Base-by-base conservation (phyloP, 495 filamentous ascomycete species). In the Xylaria scruposa region DNA sequence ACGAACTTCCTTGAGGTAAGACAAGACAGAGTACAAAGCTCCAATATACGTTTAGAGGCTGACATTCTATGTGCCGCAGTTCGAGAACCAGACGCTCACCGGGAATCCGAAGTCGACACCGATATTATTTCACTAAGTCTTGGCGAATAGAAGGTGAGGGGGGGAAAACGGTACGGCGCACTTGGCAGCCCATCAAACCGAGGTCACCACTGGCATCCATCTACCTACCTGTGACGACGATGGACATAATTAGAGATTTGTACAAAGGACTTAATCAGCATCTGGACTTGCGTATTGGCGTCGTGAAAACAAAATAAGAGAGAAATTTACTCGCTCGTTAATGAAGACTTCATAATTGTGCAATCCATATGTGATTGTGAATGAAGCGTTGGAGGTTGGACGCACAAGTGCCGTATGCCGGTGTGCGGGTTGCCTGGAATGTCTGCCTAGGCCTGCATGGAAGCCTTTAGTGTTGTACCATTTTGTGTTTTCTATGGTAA, bases 1-100 rank as follows among this genome's bases (percentile, higher is more conserved):
- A 90, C 88, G n/a, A 84, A 83, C 71, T 90, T 90, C 77, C 81
- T 90, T 73, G 88, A 90, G 78, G 88, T 88, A 77, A 76, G 85
- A 78, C 67, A 49, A 29, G 31, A 4, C 29, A 42, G 8, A 12
- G 36, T 2, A 0, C 40, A 6, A 71, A 21, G 6, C 46, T 24
- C 31, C 7, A 6, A 13, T 42, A n/a, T 47, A 49, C 42, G 46
- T 31, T 54, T 46, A 33, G 51, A 71, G 38, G 24, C 42, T 59
- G 1, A 62, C 58, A 12, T 64, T 73, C 49, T 70, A 26, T 68
- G 42, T 64, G 31, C 40, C 29, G 69, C 68, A 86, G 84, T 85
- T 83, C 68, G 84, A 86, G 70, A 76, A 75, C n/a, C 80, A 81
- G 8, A 78, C 77, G 56, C 17, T 78, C 10, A 77, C 76, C 21